phyloP scores from a whole-genome alignment of 2,329 filamentous ascomycete genomes.

The Alternaria brassicae region DNA sequence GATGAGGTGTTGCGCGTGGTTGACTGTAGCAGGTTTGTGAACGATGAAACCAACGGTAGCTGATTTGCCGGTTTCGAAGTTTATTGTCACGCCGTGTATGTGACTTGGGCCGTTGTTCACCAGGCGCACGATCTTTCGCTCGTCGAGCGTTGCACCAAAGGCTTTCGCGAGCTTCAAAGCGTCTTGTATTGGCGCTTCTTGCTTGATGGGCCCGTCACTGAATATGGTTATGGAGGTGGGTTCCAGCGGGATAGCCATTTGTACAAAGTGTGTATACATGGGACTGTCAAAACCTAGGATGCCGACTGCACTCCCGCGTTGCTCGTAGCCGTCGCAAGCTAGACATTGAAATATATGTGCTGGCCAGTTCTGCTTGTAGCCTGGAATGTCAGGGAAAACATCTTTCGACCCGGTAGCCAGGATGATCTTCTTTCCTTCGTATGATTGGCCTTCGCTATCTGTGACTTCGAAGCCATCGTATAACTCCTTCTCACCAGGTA shows the following conservation, averaged over 20 bases:
- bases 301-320: constrained; percentile 53
- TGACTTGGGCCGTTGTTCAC: constrained; percentile 39
- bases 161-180: constrained; percentile 30
- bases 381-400: constrained; percentile 58
- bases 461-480: constrained; percentile 48
- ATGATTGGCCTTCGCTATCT: constrained; percentile 55
- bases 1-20: constrained; percentile 39
- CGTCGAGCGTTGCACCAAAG: constrained; percentile 35
- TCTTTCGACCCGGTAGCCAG: constrained; percentile 64
- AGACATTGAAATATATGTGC: constrained; percentile 62
- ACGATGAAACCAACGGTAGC: constrained; percentile 39
- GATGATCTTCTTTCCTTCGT: constrained; percentile 61
- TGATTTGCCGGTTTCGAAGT: constrained; percentile 37
- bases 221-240: constrained; percentile 34
- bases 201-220: constrained; percentile 30
- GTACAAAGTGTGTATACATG: constrained; percentile 30
- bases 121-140: constrained; percentile 31
- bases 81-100: constrained; percentile 35
- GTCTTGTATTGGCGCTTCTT: constrained; percentile 21
- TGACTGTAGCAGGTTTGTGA: constrained; percentile 39
- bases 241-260: constrained; percentile 39
- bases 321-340: constrained; percentile 67
- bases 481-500: constrained; percentile 18
- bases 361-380: constrained; percentile 63
- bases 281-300: constrained; percentile 35